Evolutionary conservation across 352 stramenopile species (phyloP), one percentile per base, ranked within the genome.

Genomic region (Globisporangium barbulae): DNA sequence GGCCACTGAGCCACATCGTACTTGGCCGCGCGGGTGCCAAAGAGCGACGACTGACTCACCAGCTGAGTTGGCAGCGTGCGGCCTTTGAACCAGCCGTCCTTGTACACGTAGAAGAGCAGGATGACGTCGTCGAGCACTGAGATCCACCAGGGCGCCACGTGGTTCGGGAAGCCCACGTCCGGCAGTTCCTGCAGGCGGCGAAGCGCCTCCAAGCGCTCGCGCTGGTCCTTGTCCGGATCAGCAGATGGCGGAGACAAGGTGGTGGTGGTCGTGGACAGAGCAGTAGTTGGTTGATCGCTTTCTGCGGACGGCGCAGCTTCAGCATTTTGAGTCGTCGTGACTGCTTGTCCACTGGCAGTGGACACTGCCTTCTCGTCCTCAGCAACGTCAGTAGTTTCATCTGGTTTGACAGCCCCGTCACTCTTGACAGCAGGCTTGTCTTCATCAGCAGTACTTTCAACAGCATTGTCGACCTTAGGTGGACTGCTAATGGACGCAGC

Each of bases 111-210:
- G 21, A 93, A 65, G 39, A 96, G 53, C 13, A 96, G 66, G 28
- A 88, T 61, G 19, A 91, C 71, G 49, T 96, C 88, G 60, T 96
- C 88, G 4, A 91, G 69, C 25, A 88, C 47, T 19, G 84, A 77
- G 45, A 90, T 75, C 88, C 88, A 96, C 88, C 88, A 96, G 21
- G 81, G 76, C 3, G 77, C 72, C 0, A 93, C 74, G 1, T 62
- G 19, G 19, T 73, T 60, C 2, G 72, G 35, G 9, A 60, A 64
- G 13, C 73, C 68, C 0, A 90, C 39, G 30, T 73, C 63, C 0
- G 71, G 68, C n/a, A 93, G 61, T 10, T 50, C 45, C 59, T 75
- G 76, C 17, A 93, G 67, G 0, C 75, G 76, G 2, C 49, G 52
- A 44, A 93, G 67, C 17, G 82, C 81, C 5, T 69, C 68, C 9